Evolutionary conservation across 2,329 filamentous ascomycete species (phyloP), one percentile per base, ranked within the genome.

Genomic region (Coniochaeta sp.): DNA sequence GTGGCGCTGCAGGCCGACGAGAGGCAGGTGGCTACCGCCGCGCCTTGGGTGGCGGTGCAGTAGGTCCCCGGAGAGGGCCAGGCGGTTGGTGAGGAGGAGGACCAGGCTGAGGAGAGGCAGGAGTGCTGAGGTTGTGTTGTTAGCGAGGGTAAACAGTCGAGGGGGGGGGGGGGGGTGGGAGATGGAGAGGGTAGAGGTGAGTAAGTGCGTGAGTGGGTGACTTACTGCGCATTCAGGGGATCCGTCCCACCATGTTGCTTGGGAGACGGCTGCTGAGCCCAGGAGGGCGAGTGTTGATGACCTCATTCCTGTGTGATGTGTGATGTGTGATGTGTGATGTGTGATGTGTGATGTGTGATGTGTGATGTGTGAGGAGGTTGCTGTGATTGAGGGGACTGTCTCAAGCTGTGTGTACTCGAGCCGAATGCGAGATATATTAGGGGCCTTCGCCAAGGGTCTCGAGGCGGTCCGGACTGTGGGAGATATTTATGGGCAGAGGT

Each of bases 181-280:
- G 54, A 36, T 38, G 34, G 34, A 26, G 54, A 10, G 32, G 16
- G 34, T 19, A 6, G 34, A 6, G 34, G 34, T 14, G 12, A 9
- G 34, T n/a, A n/a, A n/a, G n/a, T n/a, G n/a, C n/a, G n/a, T n/a
- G n/a, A n/a, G 30, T 22, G 4, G 28, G 7, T 4, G 22, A 74
- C 75, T 66, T 68, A 78, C 76, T 63, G 75, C 76, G 62, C 76
- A 78, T 38, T 71, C 69, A 9, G 76, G 75, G 2, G 75, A 75
- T 17, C 73, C 76, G 59, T 69, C 77, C 73, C 73, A 77, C 71
- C 74, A 77, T 52, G 75, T 68, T 9, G 71, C 71, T 54, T 65
- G 59, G 36, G 62, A 72, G n/a, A 69, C 61, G 42, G 64, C 66
- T 26, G 66, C 67, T 22, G 70, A 60, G 26, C 67, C 68, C 57